Percentiles rank a stretch among this genome's conserved stretches.
phyloP scores from a whole-genome alignment of 139 green algal species.

The Limnomonas spitsbergensis region DNA sequence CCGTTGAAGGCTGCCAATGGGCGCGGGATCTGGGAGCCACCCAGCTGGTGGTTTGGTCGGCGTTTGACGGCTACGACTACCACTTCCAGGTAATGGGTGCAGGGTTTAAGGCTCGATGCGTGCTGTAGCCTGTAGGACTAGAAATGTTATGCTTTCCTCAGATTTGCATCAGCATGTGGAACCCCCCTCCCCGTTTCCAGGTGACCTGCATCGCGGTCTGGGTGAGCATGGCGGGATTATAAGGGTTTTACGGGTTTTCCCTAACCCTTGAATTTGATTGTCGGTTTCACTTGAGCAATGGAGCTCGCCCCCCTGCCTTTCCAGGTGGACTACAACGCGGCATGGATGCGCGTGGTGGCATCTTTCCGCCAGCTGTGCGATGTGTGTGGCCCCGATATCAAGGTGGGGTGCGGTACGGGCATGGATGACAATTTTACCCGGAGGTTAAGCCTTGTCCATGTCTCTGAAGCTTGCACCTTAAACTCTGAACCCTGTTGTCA shows the following conservation, averaged over 20 bases:
- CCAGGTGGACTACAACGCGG: slow-evolving; percentile 35
- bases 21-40: slow-evolving; percentile 39
- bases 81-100: slow-evolving; percentile 28
- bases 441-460: no score
- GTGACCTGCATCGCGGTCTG: no score
- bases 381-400: slow-evolving; percentile 22
- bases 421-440: no score
- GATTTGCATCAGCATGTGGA: no score
- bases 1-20: slow-evolving; percentile 40
- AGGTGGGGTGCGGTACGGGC: no score
- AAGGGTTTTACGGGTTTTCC: no score
- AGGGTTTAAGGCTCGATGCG: background rate
- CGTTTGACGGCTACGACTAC: slow-evolving; percentile 68
- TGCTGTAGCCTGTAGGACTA: background rate
- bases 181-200: no score
- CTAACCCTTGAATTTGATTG: no score
- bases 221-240: no score
- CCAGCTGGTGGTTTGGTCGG: slow-evolving; percentile 53
- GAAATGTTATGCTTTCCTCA: background rate
- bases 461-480: no score
- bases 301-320: background rate
- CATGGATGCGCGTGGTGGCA: slow-evolving; percentile 41
- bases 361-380: slow-evolving; percentile 34
- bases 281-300: no score
- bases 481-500: no score